These are phyloP conservation scores for Typha latifolia DNA, from an alignment of 176 grass and related monocot species.

Conservation along the genomic window DNA sequence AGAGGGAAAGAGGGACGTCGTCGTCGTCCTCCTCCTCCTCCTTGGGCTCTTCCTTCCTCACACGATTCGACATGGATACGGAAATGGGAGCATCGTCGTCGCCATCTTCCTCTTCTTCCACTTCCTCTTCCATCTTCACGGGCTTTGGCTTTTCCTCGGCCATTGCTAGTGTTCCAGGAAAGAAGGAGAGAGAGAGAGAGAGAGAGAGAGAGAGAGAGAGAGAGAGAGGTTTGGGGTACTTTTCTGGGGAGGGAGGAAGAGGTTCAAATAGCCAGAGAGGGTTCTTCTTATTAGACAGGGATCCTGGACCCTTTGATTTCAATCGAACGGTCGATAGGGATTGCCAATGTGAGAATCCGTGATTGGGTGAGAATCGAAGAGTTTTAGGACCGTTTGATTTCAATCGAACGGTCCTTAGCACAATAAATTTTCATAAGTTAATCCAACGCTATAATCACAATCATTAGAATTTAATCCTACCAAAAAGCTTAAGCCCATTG, in stretches of 20 bases:
- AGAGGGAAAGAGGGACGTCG: slow-evolving; percentile 11
- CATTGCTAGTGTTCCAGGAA: background rate
- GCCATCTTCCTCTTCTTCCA: background rate
- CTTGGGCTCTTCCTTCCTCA: slow-evolving; percentile 4
- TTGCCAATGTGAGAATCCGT: background rate
- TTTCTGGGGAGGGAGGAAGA: background rate
- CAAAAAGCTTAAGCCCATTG: too few relatives aligned
- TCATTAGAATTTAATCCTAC: too few relatives aligned
- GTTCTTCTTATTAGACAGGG: background rate
- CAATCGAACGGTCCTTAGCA: too few relatives aligned
- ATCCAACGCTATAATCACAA: too few relatives aligned
- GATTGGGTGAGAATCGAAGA: too few relatives aligned
- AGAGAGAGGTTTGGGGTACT: background rate
- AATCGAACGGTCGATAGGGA: background rate
- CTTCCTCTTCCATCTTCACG: slow-evolving; percentile 1
- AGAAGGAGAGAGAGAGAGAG: background rate
- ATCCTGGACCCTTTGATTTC: background rate
- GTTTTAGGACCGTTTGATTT: too few relatives aligned
- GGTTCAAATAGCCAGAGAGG: background rate
- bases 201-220: too few relatives aligned
- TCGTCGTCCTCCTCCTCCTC: slow-evolving; percentile 16
- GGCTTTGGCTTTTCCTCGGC: slow-evolving; percentile 1
- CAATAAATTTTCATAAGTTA: too few relatives aligned
- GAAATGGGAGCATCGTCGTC: background rate
- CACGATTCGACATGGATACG: background rate